Evolutionary conservation across 2,329 filamentous ascomycete genomes (phyloP).

Genomic region (Exophiala calicioides): DNA sequence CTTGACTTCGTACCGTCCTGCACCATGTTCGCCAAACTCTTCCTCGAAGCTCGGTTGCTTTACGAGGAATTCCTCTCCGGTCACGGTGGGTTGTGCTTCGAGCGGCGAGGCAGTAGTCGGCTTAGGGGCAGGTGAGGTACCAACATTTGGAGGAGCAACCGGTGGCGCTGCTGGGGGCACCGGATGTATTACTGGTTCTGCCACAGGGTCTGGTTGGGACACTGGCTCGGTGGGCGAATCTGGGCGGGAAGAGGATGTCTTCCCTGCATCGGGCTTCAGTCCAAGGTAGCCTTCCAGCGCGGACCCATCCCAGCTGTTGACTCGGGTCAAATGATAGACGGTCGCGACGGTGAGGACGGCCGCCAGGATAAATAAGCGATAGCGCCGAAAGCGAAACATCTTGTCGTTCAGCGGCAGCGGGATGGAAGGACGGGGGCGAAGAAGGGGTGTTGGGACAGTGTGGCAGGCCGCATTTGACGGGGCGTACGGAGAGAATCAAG

Average conservation of each 20-base stretch:
- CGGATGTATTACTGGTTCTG: no score
- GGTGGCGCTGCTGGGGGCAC: slow-evolving; percentile 7
- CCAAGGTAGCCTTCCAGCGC: slow-evolving; percentile 20
- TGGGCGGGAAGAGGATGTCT: slow-evolving; percentile 1
- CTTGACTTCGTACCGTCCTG: slow-evolving; percentile 37
- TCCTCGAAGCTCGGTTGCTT: slow-evolving; percentile 23
- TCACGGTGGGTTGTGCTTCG: slow-evolving; percentile 14
- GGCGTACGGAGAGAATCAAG: neutral
- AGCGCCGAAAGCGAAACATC: slow-evolving; percentile 53
- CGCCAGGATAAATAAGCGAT: slow-evolving; percentile 49
- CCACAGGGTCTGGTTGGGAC: slow-evolving; percentile 4
- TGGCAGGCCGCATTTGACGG: slow-evolving; percentile 15
- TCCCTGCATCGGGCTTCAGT: slow-evolving; percentile 12
- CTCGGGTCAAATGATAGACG: slow-evolving; percentile 54
- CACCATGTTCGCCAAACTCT: slow-evolving; percentile 36
- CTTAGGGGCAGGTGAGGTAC: slow-evolving; percentile 3
- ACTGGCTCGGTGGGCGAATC: slow-evolving; percentile 10
- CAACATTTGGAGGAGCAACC: neutral
- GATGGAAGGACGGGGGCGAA: neutral
- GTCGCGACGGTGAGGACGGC: slow-evolving; percentile 45
- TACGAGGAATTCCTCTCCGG: slow-evolving; percentile 26
- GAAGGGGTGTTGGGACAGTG: neutral
- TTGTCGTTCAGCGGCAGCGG: neutral
- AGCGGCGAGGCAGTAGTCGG: slow-evolving; percentile 1
- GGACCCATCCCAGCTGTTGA: slow-evolving; percentile 41